Percentiles rank a stretch among this genome's conserved stretches.
Evolutionary conservation across 2,329 filamentous ascomycete species (phyloP).

Genomic region (Fusarium tricinctum): DNA sequence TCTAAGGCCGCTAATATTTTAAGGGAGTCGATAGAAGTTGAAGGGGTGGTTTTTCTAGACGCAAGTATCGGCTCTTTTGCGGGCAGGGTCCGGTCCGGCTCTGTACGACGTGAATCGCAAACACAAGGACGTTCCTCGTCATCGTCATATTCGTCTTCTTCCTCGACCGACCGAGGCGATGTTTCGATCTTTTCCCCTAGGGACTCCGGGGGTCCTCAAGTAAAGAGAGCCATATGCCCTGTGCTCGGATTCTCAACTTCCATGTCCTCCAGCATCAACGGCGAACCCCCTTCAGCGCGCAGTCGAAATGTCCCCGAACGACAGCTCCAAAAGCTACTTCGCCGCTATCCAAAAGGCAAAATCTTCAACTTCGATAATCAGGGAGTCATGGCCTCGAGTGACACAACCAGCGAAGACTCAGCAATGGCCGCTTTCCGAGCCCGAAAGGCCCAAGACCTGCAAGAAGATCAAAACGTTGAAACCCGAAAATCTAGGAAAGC

Average conservation of each 20-base stretch:
- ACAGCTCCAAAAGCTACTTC: slow-evolving; percentile 25
- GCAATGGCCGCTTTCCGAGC: slow-evolving; percentile 1
- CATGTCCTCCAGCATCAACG: slow-evolving; percentile 53
- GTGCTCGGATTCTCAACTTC: slow-evolving; percentile 58
- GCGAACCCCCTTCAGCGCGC: slow-evolving; percentile 26
- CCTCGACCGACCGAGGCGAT: slow-evolving; percentile 9
- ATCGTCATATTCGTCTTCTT: slow-evolving; percentile 12
- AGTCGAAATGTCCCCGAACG: slow-evolving; percentile 5
- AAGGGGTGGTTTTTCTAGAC: slow-evolving; percentile 55
- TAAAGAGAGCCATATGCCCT: slow-evolving; percentile 42
- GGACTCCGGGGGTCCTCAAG: slow-evolving; percentile 45
- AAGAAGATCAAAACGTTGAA: neutral
- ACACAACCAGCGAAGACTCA: slow-evolving; percentile 50
- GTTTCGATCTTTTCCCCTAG: slow-evolving; percentile 21
- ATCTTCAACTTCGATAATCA: slow-evolving; percentile 61
- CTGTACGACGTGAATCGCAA: neutral
- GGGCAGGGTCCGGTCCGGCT: slow-evolving; percentile 13
- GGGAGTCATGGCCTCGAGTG: slow-evolving; percentile 53
- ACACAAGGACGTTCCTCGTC: slow-evolving; percentile 12
- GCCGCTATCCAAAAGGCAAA: slow-evolving; percentile 61
- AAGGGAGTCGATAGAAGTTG: slow-evolving; percentile 58
- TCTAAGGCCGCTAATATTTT: slow-evolving; percentile 62
- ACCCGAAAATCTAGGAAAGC: neutral
- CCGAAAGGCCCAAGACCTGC: neutral
- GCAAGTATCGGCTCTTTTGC: slow-evolving; percentile 49